These are phyloP conservation scores for Xeromyces bisporus DNA, from an alignment of 495 filamentous ascomycete species.

Conservation along the genomic window DNA sequence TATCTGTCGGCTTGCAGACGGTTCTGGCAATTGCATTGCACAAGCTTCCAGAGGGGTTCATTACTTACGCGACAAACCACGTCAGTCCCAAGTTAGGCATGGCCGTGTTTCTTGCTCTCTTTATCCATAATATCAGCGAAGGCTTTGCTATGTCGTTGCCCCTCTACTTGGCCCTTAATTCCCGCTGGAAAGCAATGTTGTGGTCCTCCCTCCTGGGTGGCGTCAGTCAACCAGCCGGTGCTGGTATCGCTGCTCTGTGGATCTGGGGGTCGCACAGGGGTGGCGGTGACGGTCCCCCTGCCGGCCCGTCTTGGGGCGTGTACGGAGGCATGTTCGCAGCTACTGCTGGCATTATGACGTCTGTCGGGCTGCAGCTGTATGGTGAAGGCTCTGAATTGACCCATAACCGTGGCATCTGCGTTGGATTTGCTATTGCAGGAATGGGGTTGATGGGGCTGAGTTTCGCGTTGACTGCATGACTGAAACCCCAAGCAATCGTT, in stretches of 20 bases:
- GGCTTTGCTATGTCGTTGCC: slow-evolving; percentile 90
- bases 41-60: slow-evolving; percentile 95
- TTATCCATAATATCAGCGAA: slow-evolving; percentile 95
- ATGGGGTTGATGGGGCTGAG: slow-evolving; percentile 82
- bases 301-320: slow-evolving; percentile 45
- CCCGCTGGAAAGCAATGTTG: slow-evolving; percentile 59
- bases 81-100: slow-evolving; percentile 76
- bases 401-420: slow-evolving; percentile 64
- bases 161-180: slow-evolving; percentile 70
- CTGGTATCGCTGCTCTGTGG: slow-evolving; percentile 69
- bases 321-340: slow-evolving; percentile 84
- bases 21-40: slow-evolving; percentile 88
- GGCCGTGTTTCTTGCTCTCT: slow-evolving; percentile 84
- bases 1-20: slow-evolving; percentile 85
- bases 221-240: slow-evolving; percentile 70
- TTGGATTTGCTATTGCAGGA: slow-evolving; percentile 70
- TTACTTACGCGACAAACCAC: slow-evolving; percentile 96
- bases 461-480: slow-evolving; percentile 59
- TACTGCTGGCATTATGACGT: slow-evolving; percentile 88
- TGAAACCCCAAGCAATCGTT: too few species aligned
- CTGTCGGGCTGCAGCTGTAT: slow-evolving; percentile 78
- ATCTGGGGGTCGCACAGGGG: slow-evolving; percentile 42
- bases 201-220: slow-evolving; percentile 77
- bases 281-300: slow-evolving; percentile 22
- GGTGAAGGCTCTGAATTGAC: slow-evolving; percentile 67